Conservation (phyloP, 2,329 filamentous ascomycete species). For the Thielaviopsis musarum region DNA sequence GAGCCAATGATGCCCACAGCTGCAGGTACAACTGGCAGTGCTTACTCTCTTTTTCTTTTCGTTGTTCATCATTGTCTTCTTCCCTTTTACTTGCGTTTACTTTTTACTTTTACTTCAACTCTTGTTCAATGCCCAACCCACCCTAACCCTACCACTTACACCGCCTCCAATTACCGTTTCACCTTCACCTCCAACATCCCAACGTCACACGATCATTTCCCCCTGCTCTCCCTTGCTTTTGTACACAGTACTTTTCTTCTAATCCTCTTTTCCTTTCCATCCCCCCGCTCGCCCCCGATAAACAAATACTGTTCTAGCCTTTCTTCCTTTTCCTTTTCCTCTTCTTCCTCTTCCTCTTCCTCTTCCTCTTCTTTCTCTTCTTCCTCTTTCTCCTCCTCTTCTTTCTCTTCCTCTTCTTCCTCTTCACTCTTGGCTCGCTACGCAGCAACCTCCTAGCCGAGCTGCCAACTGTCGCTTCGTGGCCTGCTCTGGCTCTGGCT, state of each 20-base stretch:
- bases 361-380: neutral
- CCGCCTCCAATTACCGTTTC: neutral
- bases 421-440: neutral
- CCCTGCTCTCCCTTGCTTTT: neutral
- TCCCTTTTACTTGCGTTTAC: neutral
- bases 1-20: neutral
- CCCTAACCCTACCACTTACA: neutral
- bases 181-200: neutral
- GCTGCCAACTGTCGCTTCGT: neutral
- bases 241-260: too few species aligned
- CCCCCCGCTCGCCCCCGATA: neutral
- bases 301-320: neutral
- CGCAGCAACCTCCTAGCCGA: neutral
- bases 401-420: neutral
- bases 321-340: neutral
- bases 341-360: neutral
- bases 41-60: neutral
- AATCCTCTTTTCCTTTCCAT: neutral
- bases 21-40: constrained; percentile 8
- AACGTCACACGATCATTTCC: neutral
- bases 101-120: neutral
- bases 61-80: neutral
- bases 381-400: too few species aligned
- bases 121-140: neutral
- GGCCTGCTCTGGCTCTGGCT: too few species aligned